A percentile compares a stretch with the other conserved stretches of the same genome.
These are phyloP conservation scores for Lactarius hengduanensis DNA, from an alignment of 768 basidiomycete species.

Conservation along the genomic window DNA sequence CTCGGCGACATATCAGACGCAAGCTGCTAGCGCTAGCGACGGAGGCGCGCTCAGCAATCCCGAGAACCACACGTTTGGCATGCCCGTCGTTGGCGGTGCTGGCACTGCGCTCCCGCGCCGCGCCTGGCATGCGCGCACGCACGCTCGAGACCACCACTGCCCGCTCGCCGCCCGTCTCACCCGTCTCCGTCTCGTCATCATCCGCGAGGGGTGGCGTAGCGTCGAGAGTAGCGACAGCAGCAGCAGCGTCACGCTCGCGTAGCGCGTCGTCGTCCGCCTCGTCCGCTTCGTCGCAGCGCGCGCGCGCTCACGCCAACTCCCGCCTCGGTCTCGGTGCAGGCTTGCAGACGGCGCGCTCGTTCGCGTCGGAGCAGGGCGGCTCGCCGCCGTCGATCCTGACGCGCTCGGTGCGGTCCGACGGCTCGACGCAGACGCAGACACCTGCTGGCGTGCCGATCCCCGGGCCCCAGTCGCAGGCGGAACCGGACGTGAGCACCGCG, in stretches of 20 bases:
- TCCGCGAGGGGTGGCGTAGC: background rate
- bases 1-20: constrained; percentile 37
- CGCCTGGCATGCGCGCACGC: constrained; percentile 7
- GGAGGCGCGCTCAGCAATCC: constrained; percentile 48
- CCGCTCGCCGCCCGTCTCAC: constrained; percentile 7
- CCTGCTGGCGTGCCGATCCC: constrained; percentile 2
- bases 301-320: constrained; percentile 15
- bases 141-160: constrained; percentile 14
- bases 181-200: background rate
- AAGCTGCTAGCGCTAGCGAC: constrained; percentile 45
- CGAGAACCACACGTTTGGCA: constrained; percentile 78
- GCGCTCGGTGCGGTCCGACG: constrained; percentile 24
- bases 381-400: constrained; percentile 32
- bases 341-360: constrained; percentile 9
- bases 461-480: background rate
- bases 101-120: constrained; percentile 38
- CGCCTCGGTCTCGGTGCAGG: constrained; percentile 27
- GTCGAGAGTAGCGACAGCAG: background rate
- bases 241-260: background rate
- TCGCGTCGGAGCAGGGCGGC: constrained; percentile 13
- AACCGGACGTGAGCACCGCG: constrained; percentile 66
- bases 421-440: constrained; percentile 27
- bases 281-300: constrained; percentile 24
- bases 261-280: background rate
- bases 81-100: constrained; percentile 41